Percentiles rank a stretch among this genome's conserved stretches.
phyloP scores from a whole-genome alignment of 345 rosid species.

The Salix dunnii region DNA sequence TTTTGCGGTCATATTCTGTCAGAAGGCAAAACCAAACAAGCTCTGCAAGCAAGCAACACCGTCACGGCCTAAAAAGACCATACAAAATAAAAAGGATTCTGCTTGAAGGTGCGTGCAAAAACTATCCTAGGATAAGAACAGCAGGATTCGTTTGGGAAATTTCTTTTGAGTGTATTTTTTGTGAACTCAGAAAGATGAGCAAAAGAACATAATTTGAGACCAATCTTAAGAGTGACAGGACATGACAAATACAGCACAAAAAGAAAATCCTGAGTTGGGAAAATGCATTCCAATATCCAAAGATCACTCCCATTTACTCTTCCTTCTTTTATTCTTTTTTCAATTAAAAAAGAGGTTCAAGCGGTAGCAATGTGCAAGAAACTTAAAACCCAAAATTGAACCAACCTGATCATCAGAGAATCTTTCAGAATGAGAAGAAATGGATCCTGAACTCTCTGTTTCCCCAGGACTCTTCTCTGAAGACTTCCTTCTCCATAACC shows the following conservation, averaged over 20 bases:
- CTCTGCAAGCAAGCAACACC: not conserved
- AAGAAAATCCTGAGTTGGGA: not conserved
- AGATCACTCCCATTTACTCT: not conserved
- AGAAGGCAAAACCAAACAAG: not conserved
- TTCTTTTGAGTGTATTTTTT: not conserved
- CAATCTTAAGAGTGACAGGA: not conserved
- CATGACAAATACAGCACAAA: not conserved
- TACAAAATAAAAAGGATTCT: not conserved
- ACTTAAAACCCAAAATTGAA: not conserved
- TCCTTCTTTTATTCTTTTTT: not conserved
- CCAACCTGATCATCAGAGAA: constrained; percentile 67
- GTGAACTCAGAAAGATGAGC: not conserved
- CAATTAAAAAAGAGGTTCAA: not conserved
- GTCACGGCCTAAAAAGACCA: not conserved
- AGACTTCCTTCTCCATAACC: constrained; percentile 67
- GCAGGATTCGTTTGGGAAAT: not conserved
- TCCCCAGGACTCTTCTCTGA: constrained; percentile 72
- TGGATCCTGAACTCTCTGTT: constrained; percentile 60
- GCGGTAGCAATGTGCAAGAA: not conserved
- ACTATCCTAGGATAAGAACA: not conserved
- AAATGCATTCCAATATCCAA: not conserved
- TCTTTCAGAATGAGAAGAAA: constrained; percentile 67
- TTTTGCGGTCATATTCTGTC: not conserved
- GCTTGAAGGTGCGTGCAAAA: not conserved
- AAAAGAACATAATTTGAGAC: not conserved